Evolutionary conservation across 2,329 filamentous ascomycete species (phyloP).

Genomic region (Alternaria gaisen): DNA sequence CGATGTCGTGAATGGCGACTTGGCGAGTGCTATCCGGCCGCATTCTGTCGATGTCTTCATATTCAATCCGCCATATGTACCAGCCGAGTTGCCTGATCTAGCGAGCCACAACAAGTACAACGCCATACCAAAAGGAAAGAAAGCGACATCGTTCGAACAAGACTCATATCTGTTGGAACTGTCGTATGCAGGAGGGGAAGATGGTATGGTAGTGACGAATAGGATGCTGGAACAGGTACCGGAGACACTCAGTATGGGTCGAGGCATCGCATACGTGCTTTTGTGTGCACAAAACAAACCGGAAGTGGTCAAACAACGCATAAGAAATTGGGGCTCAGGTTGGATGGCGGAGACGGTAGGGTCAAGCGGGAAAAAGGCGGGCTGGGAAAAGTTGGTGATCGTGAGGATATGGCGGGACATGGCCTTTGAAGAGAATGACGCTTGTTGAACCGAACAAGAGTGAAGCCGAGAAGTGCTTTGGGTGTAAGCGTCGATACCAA

Average conservation of each 20-base stretch:
- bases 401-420: conserved; percentile 77
- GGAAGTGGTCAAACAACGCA: conserved; percentile 71
- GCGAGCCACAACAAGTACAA: conserved; percentile 51
- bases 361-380: conserved; percentile 83
- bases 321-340: conserved; percentile 64
- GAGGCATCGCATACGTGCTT: conserved; percentile 87
- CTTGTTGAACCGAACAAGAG: not conserved
- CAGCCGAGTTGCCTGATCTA: conserved; percentile 75
- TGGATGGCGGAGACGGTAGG: conserved; percentile 85
- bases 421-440: conserved; percentile 3
- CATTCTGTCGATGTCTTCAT: conserved; percentile 80
- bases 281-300: conserved; percentile 92
- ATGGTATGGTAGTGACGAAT: conserved; percentile 95
- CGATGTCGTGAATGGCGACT: conserved; percentile 74
- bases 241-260: conserved; percentile 64
- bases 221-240: conserved; percentile 77
- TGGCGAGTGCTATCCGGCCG: conserved; percentile 68
- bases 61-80: conserved; percentile 98
- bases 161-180: conserved; percentile 85
- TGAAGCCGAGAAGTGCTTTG: not conserved
- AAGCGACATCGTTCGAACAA: conserved; percentile 68
- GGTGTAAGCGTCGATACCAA: conserved; percentile 9
- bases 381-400: conserved; percentile 94
- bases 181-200: conserved; percentile 85
- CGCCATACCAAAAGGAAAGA: conserved; percentile 27